These are phyloP conservation scores for Leucosporidium creatinivorum DNA, from an alignment of 768 basidiomycete genomes.

Conservation along the genomic window DNA sequence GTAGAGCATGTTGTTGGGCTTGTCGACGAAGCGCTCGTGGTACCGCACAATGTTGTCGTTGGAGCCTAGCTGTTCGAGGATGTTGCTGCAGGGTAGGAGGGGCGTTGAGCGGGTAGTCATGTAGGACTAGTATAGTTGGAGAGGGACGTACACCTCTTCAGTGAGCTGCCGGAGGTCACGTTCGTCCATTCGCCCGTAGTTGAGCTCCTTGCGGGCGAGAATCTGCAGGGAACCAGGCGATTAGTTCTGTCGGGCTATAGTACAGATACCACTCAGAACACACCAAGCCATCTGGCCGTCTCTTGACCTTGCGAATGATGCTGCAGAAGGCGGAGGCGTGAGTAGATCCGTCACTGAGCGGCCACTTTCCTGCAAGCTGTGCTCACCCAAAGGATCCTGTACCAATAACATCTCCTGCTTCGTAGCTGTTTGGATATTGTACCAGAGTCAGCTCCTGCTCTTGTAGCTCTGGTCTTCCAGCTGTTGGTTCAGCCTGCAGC, in stretches of 20 bases:
- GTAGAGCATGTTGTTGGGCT: slow-evolving; percentile 82
- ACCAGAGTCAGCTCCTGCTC: too few relatives aligned
- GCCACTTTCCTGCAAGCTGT: neutral
- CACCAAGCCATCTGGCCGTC: slow-evolving; percentile 21
- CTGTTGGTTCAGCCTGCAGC: too few relatives aligned
- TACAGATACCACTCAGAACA: neutral
- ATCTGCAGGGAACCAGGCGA: slow-evolving; percentile 7
- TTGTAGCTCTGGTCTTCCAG: too few relatives aligned
- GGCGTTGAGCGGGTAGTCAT: too few relatives aligned
- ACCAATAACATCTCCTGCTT: slow-evolving; percentile 83
- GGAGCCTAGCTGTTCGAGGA: slow-evolving; percentile 82
- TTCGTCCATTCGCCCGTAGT: slow-evolving; percentile 95
- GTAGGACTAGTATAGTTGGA: too few relatives aligned
- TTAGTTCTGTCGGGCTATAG: neutral
- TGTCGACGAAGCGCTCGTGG: slow-evolving; percentile 81
- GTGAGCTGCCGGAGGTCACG: slow-evolving; percentile 94
- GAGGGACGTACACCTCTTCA: slow-evolving; percentile 94
- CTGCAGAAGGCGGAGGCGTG: neutral
- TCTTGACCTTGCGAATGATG: slow-evolving; percentile 84
- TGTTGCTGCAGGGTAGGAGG: slow-evolving; percentile 57
- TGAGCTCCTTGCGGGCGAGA: slow-evolving; percentile 62
- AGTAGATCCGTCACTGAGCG: slow-evolving; percentile 1
- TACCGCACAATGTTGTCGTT: slow-evolving; percentile 94
- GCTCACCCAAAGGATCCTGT: slow-evolving; percentile 81
- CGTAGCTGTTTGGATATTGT: slow-evolving; percentile 57